Conservation (phyloP, 192 early-diverging fungal genomes). For the Dissophora ornata region DNA sequence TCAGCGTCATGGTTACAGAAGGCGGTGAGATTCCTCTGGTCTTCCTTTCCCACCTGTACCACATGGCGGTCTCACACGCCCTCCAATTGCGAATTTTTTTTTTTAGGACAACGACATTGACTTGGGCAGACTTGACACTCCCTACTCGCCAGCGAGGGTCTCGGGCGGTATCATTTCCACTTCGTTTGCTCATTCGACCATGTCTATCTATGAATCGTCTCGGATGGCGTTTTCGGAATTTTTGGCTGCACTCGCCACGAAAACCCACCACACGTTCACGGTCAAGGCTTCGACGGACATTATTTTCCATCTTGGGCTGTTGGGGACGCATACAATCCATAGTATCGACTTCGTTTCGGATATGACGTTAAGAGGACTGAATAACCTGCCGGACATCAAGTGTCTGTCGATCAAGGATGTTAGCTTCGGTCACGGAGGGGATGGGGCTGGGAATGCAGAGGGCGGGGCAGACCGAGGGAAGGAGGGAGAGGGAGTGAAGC, state of each 20-base stretch:
- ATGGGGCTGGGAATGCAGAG: too few species aligned
- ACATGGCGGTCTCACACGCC: too few species aligned
- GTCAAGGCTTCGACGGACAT: conserved; percentile 45
- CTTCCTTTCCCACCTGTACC: too few species aligned
- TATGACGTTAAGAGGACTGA: conserved; percentile 36
- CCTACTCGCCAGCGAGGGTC: conserved; percentile 30
- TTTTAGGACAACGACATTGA: conserved; percentile 29
- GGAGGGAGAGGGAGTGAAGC: neutral
- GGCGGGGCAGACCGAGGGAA: neutral
- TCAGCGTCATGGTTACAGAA: too few species aligned
- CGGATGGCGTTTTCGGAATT: conserved; percentile 16
- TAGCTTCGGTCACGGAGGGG: neutral
- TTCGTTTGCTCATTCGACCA: conserved; percentile 3
- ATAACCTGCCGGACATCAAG: conserved; percentile 20
- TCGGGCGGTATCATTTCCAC: conserved; percentile 14
- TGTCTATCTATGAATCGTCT: conserved; percentile 7
- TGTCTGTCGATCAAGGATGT: conserved; percentile 12
- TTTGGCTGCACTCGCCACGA: conserved; percentile 14
- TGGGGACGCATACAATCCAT: conserved; percentile 26
- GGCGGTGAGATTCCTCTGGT: too few species aligned
- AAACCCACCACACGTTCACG: conserved; percentile 24
- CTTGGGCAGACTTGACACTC: conserved; percentile 26
- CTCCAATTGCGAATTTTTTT: too few species aligned
- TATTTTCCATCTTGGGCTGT: conserved; percentile 24
- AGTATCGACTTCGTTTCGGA: conserved; percentile 29